Conservation (phyloP, 495 filamentous ascomycete species). For the Tuber calosporum region DNA sequence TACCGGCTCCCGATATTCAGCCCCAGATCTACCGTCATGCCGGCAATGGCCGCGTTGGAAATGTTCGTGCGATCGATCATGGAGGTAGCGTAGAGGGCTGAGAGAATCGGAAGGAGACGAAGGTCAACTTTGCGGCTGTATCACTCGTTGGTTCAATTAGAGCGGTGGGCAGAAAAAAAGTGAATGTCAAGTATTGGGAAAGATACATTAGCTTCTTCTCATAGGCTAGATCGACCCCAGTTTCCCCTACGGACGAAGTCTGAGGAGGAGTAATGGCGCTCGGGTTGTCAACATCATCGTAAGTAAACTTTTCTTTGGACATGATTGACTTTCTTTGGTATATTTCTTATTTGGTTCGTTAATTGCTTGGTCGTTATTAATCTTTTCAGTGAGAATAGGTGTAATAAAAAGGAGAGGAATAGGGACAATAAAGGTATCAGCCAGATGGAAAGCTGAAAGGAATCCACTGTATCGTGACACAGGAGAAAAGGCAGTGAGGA, state of each 20-base stretch:
- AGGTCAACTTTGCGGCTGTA: constrained; percentile 35
- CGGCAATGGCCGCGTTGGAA: constrained; percentile 54
- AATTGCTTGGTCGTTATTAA: background rate
- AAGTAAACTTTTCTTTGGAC: constrained; percentile 22
- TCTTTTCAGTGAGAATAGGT: background rate
- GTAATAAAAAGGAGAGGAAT: background rate
- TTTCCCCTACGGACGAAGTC: constrained; percentile 15
- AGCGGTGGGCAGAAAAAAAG: background rate
- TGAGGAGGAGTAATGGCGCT: background rate
- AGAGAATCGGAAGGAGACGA: constrained; percentile 37
- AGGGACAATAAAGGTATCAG: background rate
- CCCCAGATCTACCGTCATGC: constrained; percentile 48
- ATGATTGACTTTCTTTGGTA: background rate
- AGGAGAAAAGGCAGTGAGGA: background rate
- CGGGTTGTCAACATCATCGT: background rate
- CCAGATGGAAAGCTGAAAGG: background rate
- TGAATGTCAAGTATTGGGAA: no score
- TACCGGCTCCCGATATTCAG: constrained; percentile 38
- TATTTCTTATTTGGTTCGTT: background rate
- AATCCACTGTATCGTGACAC: background rate
- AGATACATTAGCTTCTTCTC: constrained; percentile 39
- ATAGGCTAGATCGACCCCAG: constrained; percentile 32
- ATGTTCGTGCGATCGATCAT: constrained; percentile 44
- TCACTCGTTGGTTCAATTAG: background rate
- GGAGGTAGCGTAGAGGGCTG: constrained; percentile 31